phyloP scores from a whole-genome alignment of 352 stramenopile genomes.

The Globisporangium middletonii region DNA sequence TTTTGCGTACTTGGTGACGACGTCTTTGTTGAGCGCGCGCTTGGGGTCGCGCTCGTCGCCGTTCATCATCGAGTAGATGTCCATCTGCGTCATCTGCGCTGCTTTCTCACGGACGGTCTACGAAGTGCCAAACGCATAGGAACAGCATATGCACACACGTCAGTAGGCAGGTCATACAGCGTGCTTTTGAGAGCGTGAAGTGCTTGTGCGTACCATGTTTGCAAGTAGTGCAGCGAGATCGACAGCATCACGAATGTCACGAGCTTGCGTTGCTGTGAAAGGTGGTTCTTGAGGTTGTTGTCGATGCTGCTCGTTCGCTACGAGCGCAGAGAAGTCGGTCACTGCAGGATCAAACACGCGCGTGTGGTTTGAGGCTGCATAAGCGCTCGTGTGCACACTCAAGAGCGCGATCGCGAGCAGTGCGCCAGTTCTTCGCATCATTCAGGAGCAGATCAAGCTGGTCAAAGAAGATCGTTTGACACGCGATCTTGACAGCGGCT shows the following conservation, averaged over 20 bases:
- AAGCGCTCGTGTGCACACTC: too few species aligned
- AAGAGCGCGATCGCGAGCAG: not conserved
- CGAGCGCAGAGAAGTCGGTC: conserved; percentile 1
- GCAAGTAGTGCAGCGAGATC: conserved; percentile 8
- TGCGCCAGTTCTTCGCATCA: too few species aligned
- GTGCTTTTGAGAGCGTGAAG: not conserved
- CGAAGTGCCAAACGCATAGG: not conserved
- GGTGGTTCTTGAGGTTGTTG: not conserved
- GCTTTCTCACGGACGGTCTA: conserved; percentile 60
- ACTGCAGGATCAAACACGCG: conserved; percentile 13
- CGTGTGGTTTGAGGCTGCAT: not conserved
- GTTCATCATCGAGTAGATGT: conserved; percentile 82
- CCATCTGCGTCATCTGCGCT: conserved; percentile 89
- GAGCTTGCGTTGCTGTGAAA: not conserved
- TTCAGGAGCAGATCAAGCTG: too few species aligned
- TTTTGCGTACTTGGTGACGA: conserved; percentile 57
- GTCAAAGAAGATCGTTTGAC: too few species aligned
- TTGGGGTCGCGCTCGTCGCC: conserved; percentile 38
- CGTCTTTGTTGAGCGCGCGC: conserved; percentile 41
- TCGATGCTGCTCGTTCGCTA: not conserved
- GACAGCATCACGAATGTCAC: not conserved
- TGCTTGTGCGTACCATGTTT: conserved; percentile 7
- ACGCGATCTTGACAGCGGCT: too few species aligned
- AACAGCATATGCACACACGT: not conserved
- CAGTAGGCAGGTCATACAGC: not conserved